Percentiles rank a stretch among this genome's conserved stretches.
Evolutionary conservation across 257 asterid genomes (phyloP).

Genomic region (Fraxinus quadrangulata): DNA sequence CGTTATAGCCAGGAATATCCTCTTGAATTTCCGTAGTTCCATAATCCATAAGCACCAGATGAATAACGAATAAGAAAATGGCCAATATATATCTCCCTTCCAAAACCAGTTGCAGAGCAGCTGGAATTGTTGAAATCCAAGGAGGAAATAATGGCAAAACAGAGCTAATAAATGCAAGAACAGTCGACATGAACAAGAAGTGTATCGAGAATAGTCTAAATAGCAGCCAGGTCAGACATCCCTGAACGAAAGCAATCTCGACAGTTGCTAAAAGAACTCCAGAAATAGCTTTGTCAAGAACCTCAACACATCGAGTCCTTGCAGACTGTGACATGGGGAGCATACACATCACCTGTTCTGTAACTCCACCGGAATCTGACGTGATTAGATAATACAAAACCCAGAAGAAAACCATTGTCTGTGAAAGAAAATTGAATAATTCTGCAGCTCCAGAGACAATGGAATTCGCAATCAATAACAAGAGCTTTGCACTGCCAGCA

Average conservation of each 20-base stretch:
- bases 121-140: slow-evolving; percentile 83
- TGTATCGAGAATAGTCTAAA: slow-evolving; percentile 76
- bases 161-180: slow-evolving; percentile 77
- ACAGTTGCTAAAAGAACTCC: slow-evolving; percentile 87
- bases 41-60: slow-evolving; percentile 78
- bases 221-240: slow-evolving; percentile 94
- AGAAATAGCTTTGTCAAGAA: slow-evolving; percentile 77
- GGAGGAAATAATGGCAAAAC: slow-evolving; percentile 76
- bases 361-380: slow-evolving; percentile 95
- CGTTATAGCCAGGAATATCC: slow-evolving; percentile 82
- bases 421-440: slow-evolving; percentile 71
- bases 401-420: slow-evolving; percentile 86
- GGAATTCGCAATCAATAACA: slow-evolving; percentile 63
- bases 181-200: slow-evolving; percentile 79
- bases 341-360: slow-evolving; percentile 87
- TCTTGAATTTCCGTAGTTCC: slow-evolving; percentile 80
- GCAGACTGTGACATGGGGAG: slow-evolving; percentile 78
- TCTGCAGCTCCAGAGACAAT: slow-evolving; percentile 97
- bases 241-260: slow-evolving; percentile 85
- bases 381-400: slow-evolving; percentile 83
- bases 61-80: slow-evolving; percentile 52
- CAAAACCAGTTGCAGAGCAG: slow-evolving; percentile 67
- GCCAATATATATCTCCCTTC: slow-evolving; percentile 81
- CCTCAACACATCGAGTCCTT: slow-evolving; percentile 75
- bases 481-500: slow-evolving; percentile 73